Percentiles rank a stretch among this genome's conserved stretches.
Conservation (phyloP, 2,329 filamentous ascomycete genomes). For the Penicillium aurantiogriseum region DNA sequence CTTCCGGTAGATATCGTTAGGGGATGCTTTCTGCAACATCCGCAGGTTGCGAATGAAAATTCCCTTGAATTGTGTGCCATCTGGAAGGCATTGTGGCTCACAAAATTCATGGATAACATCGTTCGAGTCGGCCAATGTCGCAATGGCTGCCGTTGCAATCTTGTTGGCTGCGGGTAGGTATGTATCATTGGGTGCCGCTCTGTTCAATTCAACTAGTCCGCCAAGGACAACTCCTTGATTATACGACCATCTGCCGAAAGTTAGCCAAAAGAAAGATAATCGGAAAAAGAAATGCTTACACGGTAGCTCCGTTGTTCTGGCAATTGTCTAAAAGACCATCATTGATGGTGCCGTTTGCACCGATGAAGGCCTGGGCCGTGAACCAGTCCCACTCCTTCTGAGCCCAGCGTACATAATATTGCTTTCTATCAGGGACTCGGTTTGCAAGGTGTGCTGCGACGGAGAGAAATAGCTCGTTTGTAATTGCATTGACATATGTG, state of each 20-base stretch:
- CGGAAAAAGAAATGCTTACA: slow-evolving; percentile 17
- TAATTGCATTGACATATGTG: slow-evolving; percentile 53
- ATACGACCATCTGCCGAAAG: slow-evolving; percentile 48
- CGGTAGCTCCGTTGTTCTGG: slow-evolving; percentile 45
- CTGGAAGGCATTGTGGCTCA: slow-evolving; percentile 50
- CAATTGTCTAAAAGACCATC: slow-evolving; percentile 54
- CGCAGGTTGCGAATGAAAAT: slow-evolving; percentile 66
- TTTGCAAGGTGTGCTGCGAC: slow-evolving; percentile 57
- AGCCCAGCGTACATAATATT: slow-evolving; percentile 48
- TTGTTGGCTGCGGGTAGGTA: slow-evolving; percentile 46
- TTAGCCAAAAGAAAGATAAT: not conserved
- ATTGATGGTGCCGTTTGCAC: slow-evolving; percentile 51
- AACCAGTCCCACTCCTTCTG: slow-evolving; percentile 55
- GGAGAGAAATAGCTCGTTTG: slow-evolving; percentile 57
- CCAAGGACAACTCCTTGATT: slow-evolving; percentile 63
- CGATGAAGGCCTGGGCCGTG: slow-evolving; percentile 48
- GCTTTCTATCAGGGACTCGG: slow-evolving; percentile 38
- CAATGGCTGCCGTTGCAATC: slow-evolving; percentile 57
- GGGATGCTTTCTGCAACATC: slow-evolving; percentile 54
- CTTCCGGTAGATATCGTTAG: slow-evolving; percentile 49
- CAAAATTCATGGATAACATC: slow-evolving; percentile 56
- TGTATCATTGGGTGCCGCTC: slow-evolving; percentile 41
- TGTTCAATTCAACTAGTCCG: slow-evolving; percentile 55
- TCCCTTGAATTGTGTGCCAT: slow-evolving; percentile 69
- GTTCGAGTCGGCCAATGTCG: slow-evolving; percentile 43